These are phyloP conservation scores for Macrocybe gigantea DNA, from an alignment of 768 basidiomycete species.

Conservation along the genomic window DNA sequence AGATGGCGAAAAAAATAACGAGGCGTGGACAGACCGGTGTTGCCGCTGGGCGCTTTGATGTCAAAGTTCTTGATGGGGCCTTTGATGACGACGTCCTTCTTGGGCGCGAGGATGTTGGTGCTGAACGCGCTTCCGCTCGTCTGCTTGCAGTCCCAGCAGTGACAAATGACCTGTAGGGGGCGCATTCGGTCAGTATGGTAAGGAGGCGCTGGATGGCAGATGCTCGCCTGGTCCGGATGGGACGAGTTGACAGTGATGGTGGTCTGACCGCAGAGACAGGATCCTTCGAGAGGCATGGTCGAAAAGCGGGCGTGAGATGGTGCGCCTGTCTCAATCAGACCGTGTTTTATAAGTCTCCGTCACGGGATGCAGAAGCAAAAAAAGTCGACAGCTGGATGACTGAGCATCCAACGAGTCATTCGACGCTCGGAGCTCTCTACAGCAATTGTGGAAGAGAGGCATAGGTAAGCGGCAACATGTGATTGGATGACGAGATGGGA, in stretches of 20 bases:
- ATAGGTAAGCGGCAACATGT: no score
- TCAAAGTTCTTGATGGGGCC: slow-evolving; percentile 26
- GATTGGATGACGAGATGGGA: no score
- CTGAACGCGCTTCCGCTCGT: slow-evolving; percentile 33
- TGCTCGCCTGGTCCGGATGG: slow-evolving; percentile 20
- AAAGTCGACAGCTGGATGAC: no score
- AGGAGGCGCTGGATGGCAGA: not conserved
- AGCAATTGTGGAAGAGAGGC: no score
- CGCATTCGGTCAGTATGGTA: not conserved
- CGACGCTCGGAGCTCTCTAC: no score
- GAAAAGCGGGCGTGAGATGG: not conserved
- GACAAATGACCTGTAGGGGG: slow-evolving; percentile 23
- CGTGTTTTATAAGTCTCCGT: no score
- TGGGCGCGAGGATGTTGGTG: slow-evolving; percentile 28
- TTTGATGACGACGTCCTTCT: slow-evolving; percentile 24
- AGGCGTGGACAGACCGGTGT: slow-evolving; percentile 19
- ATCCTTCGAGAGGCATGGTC: slow-evolving; percentile 20
- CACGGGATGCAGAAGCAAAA: no score
- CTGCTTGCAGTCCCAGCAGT: slow-evolving; percentile 31
- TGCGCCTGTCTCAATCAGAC: no score
- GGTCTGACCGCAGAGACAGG: slow-evolving; percentile 27
- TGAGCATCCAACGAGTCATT: no score
- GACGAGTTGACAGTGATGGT: slow-evolving; percentile 20
- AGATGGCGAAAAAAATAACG: not conserved
- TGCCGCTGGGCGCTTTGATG: slow-evolving; percentile 24